Evolutionary conservation across 306 rosid genomes (phyloP), one percentile per base, ranked within the genome.

Genomic region (Pyrus bretschneideri): DNA sequence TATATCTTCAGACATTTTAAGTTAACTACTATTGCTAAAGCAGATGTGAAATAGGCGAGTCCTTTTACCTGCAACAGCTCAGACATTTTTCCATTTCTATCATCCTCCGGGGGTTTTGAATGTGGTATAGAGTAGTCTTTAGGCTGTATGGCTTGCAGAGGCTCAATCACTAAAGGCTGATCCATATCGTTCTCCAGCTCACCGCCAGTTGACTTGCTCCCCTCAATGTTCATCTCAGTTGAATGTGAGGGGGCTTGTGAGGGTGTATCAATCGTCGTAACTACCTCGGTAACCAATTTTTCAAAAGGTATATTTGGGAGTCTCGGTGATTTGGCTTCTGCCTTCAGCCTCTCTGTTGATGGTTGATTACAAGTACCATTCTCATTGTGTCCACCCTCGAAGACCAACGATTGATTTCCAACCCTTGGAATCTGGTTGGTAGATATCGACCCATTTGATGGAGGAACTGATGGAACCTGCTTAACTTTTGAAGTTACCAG

Each of bases 11-110:
- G 69, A 67, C 17, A 59, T 61, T 54, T 69, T 54, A 67, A 11
- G 25, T 21, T 40, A 60, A 17, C 54, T 68, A 75, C 54, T 27
- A 72, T 19, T 62, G 64, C 52, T 64, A 31, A 80, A 12, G 10
- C 22, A 8, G 52, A 46, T 51, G 18, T 75, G 65, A 17, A n/a
- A 64, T n/a, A 40, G 44, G 57, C 25, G 63, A 67, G 69, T 81
- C 54, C 67, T 75, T 69, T 73, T 90, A 95, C 98, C 97, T 95
- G 97, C 79, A 89, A 84, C 31, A 88, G 85, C 82, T 89, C 90
- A 11, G 85, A 82, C 93, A 92, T 85, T 85, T 81, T 86, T 40
- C 85, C 88, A 72, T 85, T 86, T 80, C 81, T 85, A 45, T 70
- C 55, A 59, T 71, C 81, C 81, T 84, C 85, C 25, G 69, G 51